These are phyloP conservation scores for Thelonectria discophora DNA, from an alignment of 2,329 filamentous ascomycete species.

Conservation along the genomic window DNA sequence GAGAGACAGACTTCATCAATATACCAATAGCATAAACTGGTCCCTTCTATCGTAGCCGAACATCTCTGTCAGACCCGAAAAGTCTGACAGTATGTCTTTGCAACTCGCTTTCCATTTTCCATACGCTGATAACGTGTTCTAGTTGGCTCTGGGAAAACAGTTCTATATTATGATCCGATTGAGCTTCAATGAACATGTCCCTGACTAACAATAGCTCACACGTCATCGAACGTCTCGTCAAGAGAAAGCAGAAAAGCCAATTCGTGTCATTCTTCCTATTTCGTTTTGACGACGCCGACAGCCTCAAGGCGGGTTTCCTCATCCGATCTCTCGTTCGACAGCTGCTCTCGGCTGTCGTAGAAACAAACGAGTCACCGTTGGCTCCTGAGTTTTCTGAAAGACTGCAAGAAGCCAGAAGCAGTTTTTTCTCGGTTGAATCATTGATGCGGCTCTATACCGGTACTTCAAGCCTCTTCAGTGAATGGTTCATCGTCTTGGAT, in stretches of 20 bases:
- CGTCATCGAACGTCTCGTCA: conserved; percentile 8
- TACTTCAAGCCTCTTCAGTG: neutral
- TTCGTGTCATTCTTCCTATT: conserved; percentile 23
- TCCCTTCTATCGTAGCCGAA: too few species aligned
- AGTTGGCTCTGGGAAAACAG: conserved; percentile 35
- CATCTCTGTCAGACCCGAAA: too few species aligned
- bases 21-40: too few species aligned
- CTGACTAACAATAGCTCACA: conserved; percentile 3
- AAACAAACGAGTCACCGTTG: neutral
- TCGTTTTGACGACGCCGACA: conserved; percentile 4
- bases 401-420: neutral
- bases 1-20: too few species aligned
- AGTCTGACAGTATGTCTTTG: too few species aligned
- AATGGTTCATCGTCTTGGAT: conserved; percentile 20
- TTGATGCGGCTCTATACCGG: neutral
- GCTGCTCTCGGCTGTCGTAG: neutral
- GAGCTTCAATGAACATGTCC: neutral
- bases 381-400: neutral
- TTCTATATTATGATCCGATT: conserved; percentile 18
- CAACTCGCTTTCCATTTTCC: neutral
- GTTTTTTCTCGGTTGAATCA: neutral
- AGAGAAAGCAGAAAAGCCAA: neutral
- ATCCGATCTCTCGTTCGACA: conserved; percentile 15
- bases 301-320: conserved; percentile 2
- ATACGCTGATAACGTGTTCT: neutral